Conservation (phyloP, 1,284 basidiomycete genomes). For the Ceratorhiza oryzae-sativae region DNA sequence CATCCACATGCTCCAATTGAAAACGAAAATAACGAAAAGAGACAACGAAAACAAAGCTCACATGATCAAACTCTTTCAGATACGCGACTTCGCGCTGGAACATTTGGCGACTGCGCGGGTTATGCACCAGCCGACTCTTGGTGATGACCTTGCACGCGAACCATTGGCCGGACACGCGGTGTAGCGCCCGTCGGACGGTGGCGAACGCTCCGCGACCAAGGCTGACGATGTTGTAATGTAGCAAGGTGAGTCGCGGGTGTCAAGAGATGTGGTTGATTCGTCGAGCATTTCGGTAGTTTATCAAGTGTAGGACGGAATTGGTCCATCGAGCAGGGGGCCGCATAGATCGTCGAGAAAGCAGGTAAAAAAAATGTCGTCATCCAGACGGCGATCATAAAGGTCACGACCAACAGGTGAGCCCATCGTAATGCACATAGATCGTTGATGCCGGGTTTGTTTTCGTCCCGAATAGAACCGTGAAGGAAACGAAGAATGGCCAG, state of each 20-base stretch:
- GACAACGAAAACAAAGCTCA: slow-evolving; percentile 45
- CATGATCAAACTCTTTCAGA: slow-evolving; percentile 74
- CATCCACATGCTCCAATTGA: neutral
- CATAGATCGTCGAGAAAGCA: no score
- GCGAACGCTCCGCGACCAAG: slow-evolving; percentile 84
- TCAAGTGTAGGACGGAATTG: neutral
- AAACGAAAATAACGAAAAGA: neutral
- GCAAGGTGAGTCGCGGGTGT: neutral
- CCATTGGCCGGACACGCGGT: slow-evolving; percentile 64
- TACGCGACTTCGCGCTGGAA: slow-evolving; percentile 83
- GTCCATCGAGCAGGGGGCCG: neutral
- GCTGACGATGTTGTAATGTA: no score
- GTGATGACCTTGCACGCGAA: slow-evolving; percentile 79
- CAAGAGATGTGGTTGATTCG: neutral
- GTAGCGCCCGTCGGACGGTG: slow-evolving; percentile 74
- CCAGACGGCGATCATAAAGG: neutral
- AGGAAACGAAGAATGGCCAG: neutral
- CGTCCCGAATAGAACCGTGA: neutral
- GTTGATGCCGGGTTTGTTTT: neutral
- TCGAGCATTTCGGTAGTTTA: no score
- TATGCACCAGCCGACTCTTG: slow-evolving; percentile 53
- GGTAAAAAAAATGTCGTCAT: no score
- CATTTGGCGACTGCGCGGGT: slow-evolving; percentile 51
- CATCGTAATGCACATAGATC: no score
- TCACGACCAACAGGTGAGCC: no score